phyloP scores from a whole-genome alignment of 176 grass and related monocot genomes.

The Musa troglodytarum region DNA sequence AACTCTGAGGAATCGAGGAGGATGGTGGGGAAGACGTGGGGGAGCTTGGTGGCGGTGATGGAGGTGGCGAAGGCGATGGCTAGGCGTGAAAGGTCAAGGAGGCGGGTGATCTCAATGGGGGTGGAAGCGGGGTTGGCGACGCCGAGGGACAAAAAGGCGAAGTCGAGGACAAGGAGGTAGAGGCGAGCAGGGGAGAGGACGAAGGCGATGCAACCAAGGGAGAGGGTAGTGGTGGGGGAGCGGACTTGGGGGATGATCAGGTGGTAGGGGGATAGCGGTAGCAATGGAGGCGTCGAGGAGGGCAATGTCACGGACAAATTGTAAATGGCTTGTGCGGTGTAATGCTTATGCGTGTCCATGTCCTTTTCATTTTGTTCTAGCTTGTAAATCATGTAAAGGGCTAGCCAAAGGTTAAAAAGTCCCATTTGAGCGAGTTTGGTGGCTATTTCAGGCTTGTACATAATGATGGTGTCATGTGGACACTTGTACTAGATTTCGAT shows the following conservation, averaged over 20 bases:
- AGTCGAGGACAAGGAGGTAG: neutral
- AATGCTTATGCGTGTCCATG: too few relatives aligned
- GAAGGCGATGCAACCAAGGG: neutral
- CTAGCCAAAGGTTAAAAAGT: too few relatives aligned
- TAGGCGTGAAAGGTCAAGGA: neutral
- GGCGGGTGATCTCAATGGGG: neutral
- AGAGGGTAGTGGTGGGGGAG: neutral
- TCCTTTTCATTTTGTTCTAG: too few relatives aligned
- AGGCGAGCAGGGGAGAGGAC: neutral
- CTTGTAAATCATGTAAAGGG: too few relatives aligned
- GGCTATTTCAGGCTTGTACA: too few relatives aligned
- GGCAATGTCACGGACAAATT: neutral
- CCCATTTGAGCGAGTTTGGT: too few relatives aligned
- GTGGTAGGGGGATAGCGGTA: neutral
- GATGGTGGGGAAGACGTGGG: neutral
- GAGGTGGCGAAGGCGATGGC: conserved; percentile 5
- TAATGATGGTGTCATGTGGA: too few relatives aligned
- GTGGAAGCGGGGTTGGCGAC: conserved; percentile 7
- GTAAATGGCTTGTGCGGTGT: too few relatives aligned
- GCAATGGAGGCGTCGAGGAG: neutral
- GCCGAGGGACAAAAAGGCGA: conserved; percentile 7
- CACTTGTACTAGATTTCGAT: too few relatives aligned
- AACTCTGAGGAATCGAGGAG: neutral
- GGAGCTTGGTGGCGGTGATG: neutral
- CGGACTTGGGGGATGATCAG: neutral